Percentiles rank a stretch among this genome's conserved stretches.
These are phyloP conservation scores for Apophysomyces trapeziformis DNA, from an alignment of 371 early-diverging fungal species.

Conservation along the genomic window DNA sequence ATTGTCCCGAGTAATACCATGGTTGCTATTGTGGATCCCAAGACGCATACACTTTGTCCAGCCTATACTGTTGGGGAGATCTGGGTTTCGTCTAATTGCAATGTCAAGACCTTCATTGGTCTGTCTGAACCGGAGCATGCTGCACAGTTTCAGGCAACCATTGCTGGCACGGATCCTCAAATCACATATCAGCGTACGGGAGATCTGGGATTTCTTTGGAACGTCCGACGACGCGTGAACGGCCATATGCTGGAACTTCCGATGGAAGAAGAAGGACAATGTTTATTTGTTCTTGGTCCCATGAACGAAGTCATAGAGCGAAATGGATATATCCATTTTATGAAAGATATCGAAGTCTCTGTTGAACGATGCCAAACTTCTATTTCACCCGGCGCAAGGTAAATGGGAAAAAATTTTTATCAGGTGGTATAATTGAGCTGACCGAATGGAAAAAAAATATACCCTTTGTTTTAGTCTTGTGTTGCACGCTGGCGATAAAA, in stretches of 20 bases:
- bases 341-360: constrained; percentile 74
- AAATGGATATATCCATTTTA: constrained; percentile 69
- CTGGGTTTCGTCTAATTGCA: constrained; percentile 80
- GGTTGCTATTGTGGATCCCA: constrained; percentile 83
- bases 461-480: constrained; percentile 30
- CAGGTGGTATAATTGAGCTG: neutral
- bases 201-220: constrained; percentile 81
- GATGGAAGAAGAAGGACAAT: constrained; percentile 58
- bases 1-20: constrained; percentile 75
- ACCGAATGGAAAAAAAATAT: too few relatives aligned
- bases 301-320: constrained; percentile 68
- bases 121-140: constrained; percentile 20
- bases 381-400: constrained; percentile 61
- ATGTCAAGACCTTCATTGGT: constrained; percentile 47
- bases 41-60: constrained; percentile 60
- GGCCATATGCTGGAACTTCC: constrained; percentile 11
- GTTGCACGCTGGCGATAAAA: constrained; percentile 50
- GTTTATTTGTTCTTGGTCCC: constrained; percentile 76
- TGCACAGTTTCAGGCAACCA: constrained; percentile 36
- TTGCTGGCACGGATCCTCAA: constrained; percentile 63
- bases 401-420: constrained; percentile 19
- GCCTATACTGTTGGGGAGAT: constrained; percentile 82
- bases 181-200: constrained; percentile 79
- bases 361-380: constrained; percentile 63
- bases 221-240: constrained; percentile 31